These are phyloP conservation scores for Neurospora sp. DNA, from an alignment of 2,329 filamentous ascomycete genomes.

Conservation along the genomic window DNA sequence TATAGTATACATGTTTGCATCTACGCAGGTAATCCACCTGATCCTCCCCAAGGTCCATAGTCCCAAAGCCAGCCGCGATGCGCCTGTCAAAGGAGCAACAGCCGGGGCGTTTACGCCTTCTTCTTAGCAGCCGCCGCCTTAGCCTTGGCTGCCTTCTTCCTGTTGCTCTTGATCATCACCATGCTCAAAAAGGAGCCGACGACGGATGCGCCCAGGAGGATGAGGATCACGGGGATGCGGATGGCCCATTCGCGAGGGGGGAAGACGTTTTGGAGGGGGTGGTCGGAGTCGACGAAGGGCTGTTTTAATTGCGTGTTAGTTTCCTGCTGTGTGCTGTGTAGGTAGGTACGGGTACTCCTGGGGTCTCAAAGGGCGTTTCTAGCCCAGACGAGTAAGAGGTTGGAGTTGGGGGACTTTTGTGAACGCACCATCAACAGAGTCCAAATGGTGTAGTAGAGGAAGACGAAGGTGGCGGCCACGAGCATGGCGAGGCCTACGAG, in stretches of 20 bases:
- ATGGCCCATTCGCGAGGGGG: slow-evolving; percentile 97
- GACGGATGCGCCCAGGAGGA: slow-evolving; percentile 82
- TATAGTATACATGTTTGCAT: background rate
- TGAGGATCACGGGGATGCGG: slow-evolving; percentile 92
- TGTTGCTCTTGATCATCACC: slow-evolving; percentile 98
- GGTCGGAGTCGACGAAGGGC: slow-evolving; percentile 95
- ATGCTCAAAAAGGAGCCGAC: slow-evolving; percentile 92
- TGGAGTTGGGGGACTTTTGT: background rate
- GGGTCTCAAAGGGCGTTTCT: no score
- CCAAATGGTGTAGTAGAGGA: slow-evolving; percentile 93
- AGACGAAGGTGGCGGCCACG: slow-evolving; percentile 53
- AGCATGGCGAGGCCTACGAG: slow-evolving; percentile 59
- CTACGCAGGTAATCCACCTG: background rate
- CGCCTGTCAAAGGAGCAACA: background rate
- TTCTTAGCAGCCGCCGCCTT: slow-evolving; percentile 71
- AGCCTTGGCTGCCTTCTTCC: slow-evolving; percentile 92
- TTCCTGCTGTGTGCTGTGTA: no score
- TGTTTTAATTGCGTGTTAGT: slow-evolving; percentile 27
- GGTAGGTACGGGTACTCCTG: no score
- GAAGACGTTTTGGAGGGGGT: slow-evolving; percentile 90
- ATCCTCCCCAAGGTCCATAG: background rate
- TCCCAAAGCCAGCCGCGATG: background rate
- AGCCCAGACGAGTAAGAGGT: no score
- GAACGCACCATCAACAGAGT: slow-evolving; percentile 81
- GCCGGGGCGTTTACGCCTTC: slow-evolving; percentile 51